A percentile compares a stretch with the other conserved stretches of the same genome.
These are phyloP conservation scores for Mollisiaceae sp. DNA, from an alignment of 2,329 filamentous ascomycete genomes.

Conservation along the genomic window DNA sequence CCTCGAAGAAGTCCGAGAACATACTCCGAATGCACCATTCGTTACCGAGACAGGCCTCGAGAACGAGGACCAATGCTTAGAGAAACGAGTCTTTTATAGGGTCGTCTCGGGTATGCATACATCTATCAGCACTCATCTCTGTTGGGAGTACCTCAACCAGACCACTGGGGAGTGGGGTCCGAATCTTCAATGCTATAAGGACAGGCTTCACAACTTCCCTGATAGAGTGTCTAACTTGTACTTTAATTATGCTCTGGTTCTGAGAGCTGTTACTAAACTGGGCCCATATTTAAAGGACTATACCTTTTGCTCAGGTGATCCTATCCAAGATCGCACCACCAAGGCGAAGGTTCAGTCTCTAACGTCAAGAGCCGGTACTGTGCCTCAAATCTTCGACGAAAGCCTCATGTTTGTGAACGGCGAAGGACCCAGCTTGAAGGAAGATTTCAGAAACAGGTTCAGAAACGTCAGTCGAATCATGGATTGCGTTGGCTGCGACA, in stretches of 20 bases:
- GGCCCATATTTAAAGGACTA: conserved; percentile 80
- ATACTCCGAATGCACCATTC: conserved; percentile 58
- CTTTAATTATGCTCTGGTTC: conserved; percentile 97
- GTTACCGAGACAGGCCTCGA: conserved; percentile 71
- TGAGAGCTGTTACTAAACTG: conserved; percentile 89
- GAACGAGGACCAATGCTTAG: conserved; percentile 88
- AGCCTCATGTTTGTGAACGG: conserved; percentile 89
- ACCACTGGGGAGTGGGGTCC: conserved; percentile 92
- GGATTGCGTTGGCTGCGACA: conserved; percentile 99
- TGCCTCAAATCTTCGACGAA: conserved; percentile 90
- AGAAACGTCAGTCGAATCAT: conserved; percentile 95
- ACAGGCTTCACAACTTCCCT: conserved; percentile 81
- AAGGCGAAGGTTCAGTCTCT: conserved; percentile 82
- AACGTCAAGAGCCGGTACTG: conserved; percentile 69
- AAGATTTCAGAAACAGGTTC: conserved; percentile 97
- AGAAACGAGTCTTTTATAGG: conserved; percentile 98
- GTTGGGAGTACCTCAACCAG: conserved; percentile 95
- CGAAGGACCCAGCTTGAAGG: conserved; percentile 79
- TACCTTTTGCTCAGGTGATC: conserved; percentile 90
- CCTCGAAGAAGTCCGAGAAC: conserved; percentile 64
- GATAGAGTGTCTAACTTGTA: conserved; percentile 97
- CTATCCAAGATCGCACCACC: conserved; percentile 76
- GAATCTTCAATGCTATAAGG: conserved; percentile 87
- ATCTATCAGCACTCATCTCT: conserved; percentile 94
- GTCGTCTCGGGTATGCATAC: conserved; percentile 98